phyloP scores from a whole-genome alignment of 768 basidiomycete genomes.

The Leccinellum luteum region DNA sequence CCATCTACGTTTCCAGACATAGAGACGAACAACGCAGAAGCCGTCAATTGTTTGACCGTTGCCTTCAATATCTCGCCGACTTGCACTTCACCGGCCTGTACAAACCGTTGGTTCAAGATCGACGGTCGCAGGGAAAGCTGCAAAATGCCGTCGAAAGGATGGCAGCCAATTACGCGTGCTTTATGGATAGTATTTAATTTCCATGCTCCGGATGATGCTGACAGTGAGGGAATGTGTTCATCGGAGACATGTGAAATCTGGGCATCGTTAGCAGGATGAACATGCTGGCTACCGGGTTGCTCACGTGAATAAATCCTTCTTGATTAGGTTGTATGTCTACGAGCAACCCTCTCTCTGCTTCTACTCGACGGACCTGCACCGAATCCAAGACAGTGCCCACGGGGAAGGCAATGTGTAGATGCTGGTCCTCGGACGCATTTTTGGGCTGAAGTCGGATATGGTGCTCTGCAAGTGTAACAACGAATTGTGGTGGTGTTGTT shows the following conservation, averaged over 20 bases:
- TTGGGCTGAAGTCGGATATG: constrained; percentile 55
- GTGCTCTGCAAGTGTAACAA: constrained; percentile 74
- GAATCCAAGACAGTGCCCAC: constrained; percentile 70
- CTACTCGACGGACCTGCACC: constrained; percentile 71
- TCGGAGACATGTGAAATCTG: constrained; percentile 95
- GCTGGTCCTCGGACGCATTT: constrained; percentile 25
- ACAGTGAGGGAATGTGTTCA: constrained; percentile 80
- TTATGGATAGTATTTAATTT: constrained; percentile 74
- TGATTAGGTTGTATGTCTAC: constrained; percentile 62
- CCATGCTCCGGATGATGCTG: constrained; percentile 72
- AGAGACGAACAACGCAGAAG: constrained; percentile 79
- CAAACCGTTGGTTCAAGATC: constrained; percentile 79
- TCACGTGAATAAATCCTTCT: constrained; percentile 85
- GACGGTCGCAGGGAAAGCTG: constrained; percentile 85
- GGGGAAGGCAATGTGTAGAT: constrained; percentile 59
- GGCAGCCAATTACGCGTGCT: constrained; percentile 85
- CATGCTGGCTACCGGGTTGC: constrained; percentile 26
- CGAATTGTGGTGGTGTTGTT: constrained; percentile 75
- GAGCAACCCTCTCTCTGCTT: constrained; percentile 79
- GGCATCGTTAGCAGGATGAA: constrained; percentile 1
- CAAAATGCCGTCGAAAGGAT: constrained; percentile 81
- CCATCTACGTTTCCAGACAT: constrained; percentile 88
- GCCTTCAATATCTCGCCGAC: constrained; percentile 88
- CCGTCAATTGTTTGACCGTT: constrained; percentile 81
- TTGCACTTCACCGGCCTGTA: constrained; percentile 77